phyloP scores from a whole-genome alignment of 495 filamentous ascomycete species.

The Hypoxylon crocopeplum region DNA sequence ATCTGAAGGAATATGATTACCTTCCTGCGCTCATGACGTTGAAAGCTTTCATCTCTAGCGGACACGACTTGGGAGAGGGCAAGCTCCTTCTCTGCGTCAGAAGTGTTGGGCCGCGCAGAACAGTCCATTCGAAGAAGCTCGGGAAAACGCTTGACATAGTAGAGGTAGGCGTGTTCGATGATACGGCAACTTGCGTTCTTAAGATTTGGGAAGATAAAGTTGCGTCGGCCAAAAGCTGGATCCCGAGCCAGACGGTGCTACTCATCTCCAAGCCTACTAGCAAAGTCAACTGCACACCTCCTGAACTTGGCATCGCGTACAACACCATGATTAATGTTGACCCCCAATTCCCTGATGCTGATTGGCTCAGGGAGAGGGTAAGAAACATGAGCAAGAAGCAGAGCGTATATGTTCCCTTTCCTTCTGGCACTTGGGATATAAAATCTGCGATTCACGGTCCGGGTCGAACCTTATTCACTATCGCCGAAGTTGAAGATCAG shows the following conservation, averaged over 20 bases:
- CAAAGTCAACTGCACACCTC: conserved; percentile 36
- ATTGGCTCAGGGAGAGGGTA: conserved; percentile 62
- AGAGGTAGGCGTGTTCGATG: conserved; percentile 65
- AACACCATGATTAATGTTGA: conserved; percentile 64
- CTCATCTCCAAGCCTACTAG: conserved; percentile 62
- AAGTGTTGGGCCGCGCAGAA: conserved; percentile 59
- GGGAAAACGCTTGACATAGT: conserved; percentile 49
- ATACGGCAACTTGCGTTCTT: conserved; percentile 60
- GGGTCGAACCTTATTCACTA: conserved; percentile 58
- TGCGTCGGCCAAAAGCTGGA: conserved; percentile 58
- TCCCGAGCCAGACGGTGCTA: conserved; percentile 60
- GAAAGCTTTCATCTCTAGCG: conserved; percentile 58
- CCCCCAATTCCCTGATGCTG: conserved; percentile 61
- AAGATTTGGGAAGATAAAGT: conserved; percentile 61
- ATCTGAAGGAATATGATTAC: conserved; percentile 35
- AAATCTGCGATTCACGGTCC: conserved; percentile 52
- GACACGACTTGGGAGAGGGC: conserved; percentile 55
- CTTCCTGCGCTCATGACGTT: conserved; percentile 61
- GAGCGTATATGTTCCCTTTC: conserved; percentile 59
- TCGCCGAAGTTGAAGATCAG: conserved; percentile 68
- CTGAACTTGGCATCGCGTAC: conserved; percentile 51
- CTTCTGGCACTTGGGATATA: conserved; percentile 58
- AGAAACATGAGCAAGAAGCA: conserved; percentile 59
- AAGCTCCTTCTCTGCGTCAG: conserved; percentile 64
- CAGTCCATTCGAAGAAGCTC: conserved; percentile 56